phyloP scores from a whole-genome alignment of 2,329 filamentous ascomycete species.

The Allantophomopsis cytisporea region DNA sequence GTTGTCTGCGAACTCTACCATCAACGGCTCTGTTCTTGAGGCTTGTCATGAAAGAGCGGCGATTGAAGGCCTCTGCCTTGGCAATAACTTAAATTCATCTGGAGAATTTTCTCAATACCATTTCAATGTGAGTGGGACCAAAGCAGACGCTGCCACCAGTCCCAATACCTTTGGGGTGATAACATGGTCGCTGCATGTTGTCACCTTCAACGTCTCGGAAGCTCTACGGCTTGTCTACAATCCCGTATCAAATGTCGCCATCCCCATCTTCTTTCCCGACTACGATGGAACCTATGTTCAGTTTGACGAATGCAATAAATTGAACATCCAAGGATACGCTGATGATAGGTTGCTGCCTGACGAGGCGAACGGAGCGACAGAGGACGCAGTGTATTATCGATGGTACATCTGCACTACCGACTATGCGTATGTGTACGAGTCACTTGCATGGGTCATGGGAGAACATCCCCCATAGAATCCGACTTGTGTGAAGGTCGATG shows the following conservation, averaged over 20 bases:
- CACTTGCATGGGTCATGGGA: slow-evolving; percentile 27
- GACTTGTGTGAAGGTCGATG: slow-evolving; percentile 26
- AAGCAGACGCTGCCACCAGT: slow-evolving; percentile 8
- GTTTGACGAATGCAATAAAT: slow-evolving; percentile 22
- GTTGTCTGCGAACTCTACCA: slow-evolving; percentile 20
- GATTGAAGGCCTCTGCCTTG: slow-evolving; percentile 29
- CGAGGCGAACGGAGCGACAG: slow-evolving; percentile 2
- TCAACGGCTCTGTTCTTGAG: slow-evolving; percentile 23
- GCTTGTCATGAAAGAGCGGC: slow-evolving; percentile 33
- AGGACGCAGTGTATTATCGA: slow-evolving; percentile 13
- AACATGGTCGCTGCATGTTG: slow-evolving; percentile 10
- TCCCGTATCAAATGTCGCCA: slow-evolving; percentile 24
- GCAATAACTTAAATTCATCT: slow-evolving; percentile 5
- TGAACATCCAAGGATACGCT: slow-evolving; percentile 24
- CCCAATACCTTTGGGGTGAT: slow-evolving; percentile 10
- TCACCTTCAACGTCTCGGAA: slow-evolving; percentile 17
- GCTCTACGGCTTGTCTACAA: slow-evolving; percentile 21
- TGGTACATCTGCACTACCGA: slow-evolving; percentile 31
- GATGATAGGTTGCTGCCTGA: slow-evolving; percentile 24
- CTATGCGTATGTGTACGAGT: slow-evolving; percentile 24
- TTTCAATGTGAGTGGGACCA: slow-evolving; percentile 20
- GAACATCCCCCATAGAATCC: slow-evolving; percentile 26
- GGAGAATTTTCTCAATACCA: slow-evolving; percentile 7
- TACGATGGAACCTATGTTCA: slow-evolving; percentile 16
- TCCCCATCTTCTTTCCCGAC: slow-evolving; percentile 23